Evolutionary conservation across 257 asterid genomes (phyloP), one percentile per base, ranked within the genome.

Genomic region (Nicotiana attenuata): DNA sequence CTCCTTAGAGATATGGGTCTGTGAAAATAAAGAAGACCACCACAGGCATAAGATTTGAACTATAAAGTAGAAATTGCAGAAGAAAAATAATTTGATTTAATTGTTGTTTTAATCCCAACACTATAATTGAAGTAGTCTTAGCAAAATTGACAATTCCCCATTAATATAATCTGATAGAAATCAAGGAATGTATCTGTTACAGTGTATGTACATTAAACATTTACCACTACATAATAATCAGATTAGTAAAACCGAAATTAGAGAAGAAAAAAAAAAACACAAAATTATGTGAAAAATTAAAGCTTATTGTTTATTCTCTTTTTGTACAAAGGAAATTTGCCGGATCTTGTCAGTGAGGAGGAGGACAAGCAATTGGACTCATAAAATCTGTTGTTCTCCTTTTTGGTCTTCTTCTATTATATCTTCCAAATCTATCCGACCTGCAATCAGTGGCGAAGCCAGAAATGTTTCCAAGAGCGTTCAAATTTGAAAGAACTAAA

Each of bases 401-500:
- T 87, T 86, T 22, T 90, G 93, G 31, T 93, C 97, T 85, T 93
- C 97, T 14, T 91, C 89, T 65, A 92, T 90, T 24, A 87, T 87
- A 69, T 91, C 98, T 17, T 87, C 91, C 73, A 93, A 61, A 75
- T 90, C 96, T 67, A 93, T 87, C 60, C 86, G 89, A 6, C 93
- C 98, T 93, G 94, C 88, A 33, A 33, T 4, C 5, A 31, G 35
- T 31, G 35, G 35, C 35, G 5, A 29, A 29, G 2, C 31, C 33
- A 29, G 33, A 29, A 0, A 29, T 29, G 4, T 29, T 29, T 29
- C 5, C 0, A 33, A 33, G 38, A 7, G 0, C 5, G 7, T 33
- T 33, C 7, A 33, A 33, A 33, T 33, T 33, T 33, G 38, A 33
- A 33, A 33, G 38, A 33, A 4, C 38, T 33, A 33, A 33, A 4